Base-by-base conservation (phyloP, 129 eudicot genomes). In the Chrysanthemum lavandulifolium region DNA sequence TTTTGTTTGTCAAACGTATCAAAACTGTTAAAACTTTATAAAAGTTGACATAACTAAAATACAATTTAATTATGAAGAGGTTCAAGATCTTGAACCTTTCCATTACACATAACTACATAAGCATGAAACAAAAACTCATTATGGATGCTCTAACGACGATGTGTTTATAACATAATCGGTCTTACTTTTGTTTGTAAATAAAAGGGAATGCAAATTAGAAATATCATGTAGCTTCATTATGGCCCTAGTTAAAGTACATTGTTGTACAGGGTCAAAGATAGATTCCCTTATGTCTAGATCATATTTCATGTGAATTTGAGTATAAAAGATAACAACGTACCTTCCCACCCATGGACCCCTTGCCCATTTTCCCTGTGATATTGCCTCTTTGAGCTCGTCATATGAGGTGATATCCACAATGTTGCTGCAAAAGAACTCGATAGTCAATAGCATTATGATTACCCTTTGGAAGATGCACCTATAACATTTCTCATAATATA, bases 301-400 rank as follows among this genome's bases (percentile, higher is more conserved):
- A 61, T 45, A 60, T 18, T 25, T 73, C 45, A 61, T 61, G 69
- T 15, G 55, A 63, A 31, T 48, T 67, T 45, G 25, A 25, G 49
- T 45, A 67, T 45, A 59, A 67, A 59, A 76, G 25, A 2, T 60
- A 52, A 29, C 45, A 33, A 47, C 54, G 2, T 73, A 93, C 98
- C 98, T 87, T 78, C 89, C 98, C 4, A 92, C 80, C 98, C 97
- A 93, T 75, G 97, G 98, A 50, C 97, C 98, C 79, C 98, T 86
- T 14, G 97, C 98, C 98, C 97, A 93, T 86, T 93, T 94, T 47
- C 93, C 98, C 73, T 79, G 87, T 48, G 82, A 81, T 49, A 94
- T 61, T 29, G 67, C 67, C 67, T 61, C 67, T 61, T 61, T 61
- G 19, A 61, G 67, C 13, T 61, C 67, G 4, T 61, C 67, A 29